phyloP scores from a whole-genome alignment of 768 basidiomycete genomes.

The Naganishia vaughanmartiniae region DNA sequence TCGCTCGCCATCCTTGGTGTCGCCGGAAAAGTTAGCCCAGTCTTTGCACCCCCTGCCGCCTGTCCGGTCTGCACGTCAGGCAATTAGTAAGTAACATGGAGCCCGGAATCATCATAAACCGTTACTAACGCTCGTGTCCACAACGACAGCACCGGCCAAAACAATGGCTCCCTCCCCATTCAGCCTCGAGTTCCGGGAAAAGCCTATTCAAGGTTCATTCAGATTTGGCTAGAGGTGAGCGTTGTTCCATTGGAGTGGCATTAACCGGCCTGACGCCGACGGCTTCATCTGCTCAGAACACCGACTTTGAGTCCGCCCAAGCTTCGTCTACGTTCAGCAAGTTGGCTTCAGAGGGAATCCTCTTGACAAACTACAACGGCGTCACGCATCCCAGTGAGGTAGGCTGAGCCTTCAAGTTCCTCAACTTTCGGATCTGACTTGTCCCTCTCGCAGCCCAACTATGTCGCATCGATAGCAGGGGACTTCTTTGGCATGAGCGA shows the following conservation, averaged over 20 bases:
- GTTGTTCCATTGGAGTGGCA: neutral
- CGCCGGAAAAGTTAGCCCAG: neutral
- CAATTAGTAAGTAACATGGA: slow-evolving; percentile 1
- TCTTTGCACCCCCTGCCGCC: neutral
- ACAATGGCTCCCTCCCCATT: slow-evolving; percentile 56
- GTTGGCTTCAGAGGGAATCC: slow-evolving; percentile 59
- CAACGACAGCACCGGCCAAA: slow-evolving; percentile 45
- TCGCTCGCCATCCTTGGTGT: slow-evolving; percentile 3
- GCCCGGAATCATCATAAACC: no score
- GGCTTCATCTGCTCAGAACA: slow-evolving; percentile 48
- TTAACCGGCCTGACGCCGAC: neutral
- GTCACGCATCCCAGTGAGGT: slow-evolving; percentile 35
- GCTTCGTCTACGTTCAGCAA: slow-evolving; percentile 46
- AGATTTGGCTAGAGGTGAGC: slow-evolving; percentile 63
- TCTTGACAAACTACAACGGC: slow-evolving; percentile 50
- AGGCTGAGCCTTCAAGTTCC: no score
- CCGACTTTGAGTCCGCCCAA: slow-evolving; percentile 56
- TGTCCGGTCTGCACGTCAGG: neutral
- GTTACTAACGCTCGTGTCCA: neutral
- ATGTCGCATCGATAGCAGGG: slow-evolving; percentile 58
- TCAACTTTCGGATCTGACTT: no score
- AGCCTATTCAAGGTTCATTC: slow-evolving; percentile 58
- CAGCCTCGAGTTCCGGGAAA: slow-evolving; percentile 54
- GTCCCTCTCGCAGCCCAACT: slow-evolving; percentile 67
- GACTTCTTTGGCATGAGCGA: slow-evolving; percentile 59